phyloP scores from a whole-genome alignment of 2,329 filamentous ascomycete species.

The Fusarium buharicum region DNA sequence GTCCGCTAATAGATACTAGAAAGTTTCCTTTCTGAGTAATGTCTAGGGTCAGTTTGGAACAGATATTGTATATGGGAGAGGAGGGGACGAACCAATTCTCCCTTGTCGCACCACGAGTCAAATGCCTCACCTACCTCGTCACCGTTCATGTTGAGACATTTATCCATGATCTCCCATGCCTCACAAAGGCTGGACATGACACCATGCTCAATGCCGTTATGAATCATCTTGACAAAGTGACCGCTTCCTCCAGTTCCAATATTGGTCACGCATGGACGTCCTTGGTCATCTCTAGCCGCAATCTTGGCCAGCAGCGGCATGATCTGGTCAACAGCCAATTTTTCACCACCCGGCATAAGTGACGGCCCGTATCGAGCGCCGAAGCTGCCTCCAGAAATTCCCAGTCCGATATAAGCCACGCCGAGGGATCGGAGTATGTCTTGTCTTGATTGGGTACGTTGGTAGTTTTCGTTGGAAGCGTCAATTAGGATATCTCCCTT shows the following conservation, averaged over 20 bases:
- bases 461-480: conserved; percentile 74
- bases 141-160: conserved; percentile 66
- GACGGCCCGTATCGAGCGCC: conserved; percentile 72
- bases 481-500: conserved; percentile 75
- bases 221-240: conserved; percentile 81
- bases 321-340: conserved; percentile 65
- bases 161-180: conserved; percentile 71
- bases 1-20: conserved; percentile 69
- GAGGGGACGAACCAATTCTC: conserved; percentile 62
- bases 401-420: conserved; percentile 73
- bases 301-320: conserved; percentile 70
- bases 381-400: conserved; percentile 76
- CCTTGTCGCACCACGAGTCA: conserved; percentile 67
- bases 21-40: conserved; percentile 60
- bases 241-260: conserved; percentile 72
- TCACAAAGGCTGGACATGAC: conserved; percentile 74
- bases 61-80: neutral
- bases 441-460: conserved; percentile 71
- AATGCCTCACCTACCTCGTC: conserved; percentile 71
- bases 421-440: conserved; percentile 64
- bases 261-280: conserved; percentile 68
- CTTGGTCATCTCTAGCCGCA: conserved; percentile 68
- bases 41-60: neutral
- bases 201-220: conserved; percentile 79
- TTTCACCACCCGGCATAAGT: conserved; percentile 73